Base-by-base conservation (phyloP, 148 eudicot genomes). In the Camellia granthamiana region DNA sequence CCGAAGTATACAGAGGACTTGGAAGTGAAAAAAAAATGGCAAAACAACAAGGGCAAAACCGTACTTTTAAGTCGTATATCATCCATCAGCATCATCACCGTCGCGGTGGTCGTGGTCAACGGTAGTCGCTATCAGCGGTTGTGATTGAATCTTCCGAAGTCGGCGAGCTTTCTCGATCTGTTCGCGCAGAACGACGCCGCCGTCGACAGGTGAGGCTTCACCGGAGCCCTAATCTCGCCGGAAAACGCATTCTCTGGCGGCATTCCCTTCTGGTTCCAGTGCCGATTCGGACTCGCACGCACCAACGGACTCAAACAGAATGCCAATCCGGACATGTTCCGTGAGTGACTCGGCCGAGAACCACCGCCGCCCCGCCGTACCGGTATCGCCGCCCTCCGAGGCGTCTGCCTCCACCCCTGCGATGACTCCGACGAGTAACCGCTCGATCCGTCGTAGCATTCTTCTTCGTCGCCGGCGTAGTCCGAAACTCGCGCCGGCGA, bases 111-210 rank as follows among this genome's bases (percentile, higher is more conserved):
- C 70, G 72, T 64, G 38, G 77, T 70, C 70, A 47, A 8, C 79
- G 38, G 62, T 81, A 75, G 18, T 11, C 61, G 30, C 44, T 78
- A 92, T 88, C 89, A 88, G 83, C 79, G 89, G 61, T 80, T 84
- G 9, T 65, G 86, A 79, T 84, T 86, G n/a, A 81, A 66, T 85
- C 98, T 88, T 63, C 99, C 99, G 82, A 91, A 90, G 89, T 93
- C 98, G n/a, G 95, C 97, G 47, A 96, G 85, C 88, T 96, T 96
- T 79, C 97, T 84, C 3, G 99, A 96, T 74, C 98, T 83, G 82
- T 93, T 93, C 77, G 82, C 86, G 69, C 91, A 86, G 62, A 85
- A 90, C 83, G 99, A 82, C 83, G 92, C 88, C 84, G 96, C 89
- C 10, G 78, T 60, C 4, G 89, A 77, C 81, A 90, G 79, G 9